Conservation (phyloP, 306 rosid genomes). For the Glycyrrhiza uralensis region DNA sequence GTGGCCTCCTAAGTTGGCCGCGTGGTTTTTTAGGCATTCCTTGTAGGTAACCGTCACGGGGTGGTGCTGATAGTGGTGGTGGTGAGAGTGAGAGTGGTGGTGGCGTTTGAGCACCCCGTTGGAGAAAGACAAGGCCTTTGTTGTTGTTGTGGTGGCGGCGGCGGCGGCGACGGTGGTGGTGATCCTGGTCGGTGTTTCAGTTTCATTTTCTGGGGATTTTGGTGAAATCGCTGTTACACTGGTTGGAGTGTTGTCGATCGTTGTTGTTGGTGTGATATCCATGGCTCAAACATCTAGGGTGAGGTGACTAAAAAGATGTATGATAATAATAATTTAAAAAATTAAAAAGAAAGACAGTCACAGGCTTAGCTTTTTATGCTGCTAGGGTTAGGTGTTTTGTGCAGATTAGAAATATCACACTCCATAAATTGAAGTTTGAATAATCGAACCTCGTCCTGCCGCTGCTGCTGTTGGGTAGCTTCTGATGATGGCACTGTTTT, state of each 20-base stretch:
- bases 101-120: conserved; percentile 90
- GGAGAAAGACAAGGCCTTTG: conserved; percentile 51
- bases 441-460: not conserved
- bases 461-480: not conserved
- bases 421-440: conserved; percentile 36
- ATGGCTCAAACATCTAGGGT: conserved; percentile 77
- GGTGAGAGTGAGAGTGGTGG: conserved; percentile 25
- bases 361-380: conserved; percentile 34
- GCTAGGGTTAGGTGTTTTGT: conserved; percentile 37
- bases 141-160: not conserved
- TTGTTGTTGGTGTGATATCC: conserved; percentile 47
- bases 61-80: conserved; percentile 10
- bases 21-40: conserved; percentile 92
- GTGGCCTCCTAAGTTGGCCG: conserved; percentile 80
- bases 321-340: not conserved
- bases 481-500: conserved; percentile 23
- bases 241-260: conserved; percentile 6
- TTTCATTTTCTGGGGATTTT: conserved; percentile 73
- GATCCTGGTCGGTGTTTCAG: conserved; percentile 53
- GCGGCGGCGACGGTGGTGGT: not conserved
- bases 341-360: not conserved
- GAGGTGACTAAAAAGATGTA: not conserved
- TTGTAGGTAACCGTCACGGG: conserved; percentile 49
- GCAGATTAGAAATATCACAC: conserved; percentile 27
- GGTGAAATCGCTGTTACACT: conserved; percentile 12